These are phyloP conservation scores for Rhizophagus prolifer DNA, from an alignment of 192 early-diverging fungal species.

Conservation along the genomic window DNA sequence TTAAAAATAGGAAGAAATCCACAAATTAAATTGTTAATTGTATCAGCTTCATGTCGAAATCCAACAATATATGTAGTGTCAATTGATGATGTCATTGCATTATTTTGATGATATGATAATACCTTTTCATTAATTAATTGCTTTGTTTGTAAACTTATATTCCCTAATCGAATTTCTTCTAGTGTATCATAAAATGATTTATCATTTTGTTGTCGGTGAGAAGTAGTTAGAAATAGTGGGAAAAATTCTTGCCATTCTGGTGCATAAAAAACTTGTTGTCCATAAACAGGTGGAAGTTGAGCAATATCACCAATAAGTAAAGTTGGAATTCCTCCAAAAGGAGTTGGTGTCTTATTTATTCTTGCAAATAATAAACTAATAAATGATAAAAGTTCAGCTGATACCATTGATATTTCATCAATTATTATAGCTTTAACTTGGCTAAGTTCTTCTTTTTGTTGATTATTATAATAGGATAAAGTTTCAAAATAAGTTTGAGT, in stretches of 20 bases:
- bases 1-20: too few species aligned
- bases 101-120: too few species aligned
- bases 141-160: too few species aligned
- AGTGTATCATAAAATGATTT: too few species aligned
- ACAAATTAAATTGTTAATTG: too few species aligned
- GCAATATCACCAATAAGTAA: background rate
- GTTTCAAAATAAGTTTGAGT: background rate
- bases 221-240: background rate
- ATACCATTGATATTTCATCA: constrained; percentile 12
- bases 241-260: background rate
- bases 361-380: background rate
- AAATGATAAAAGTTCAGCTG: background rate
- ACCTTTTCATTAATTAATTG: too few species aligned
- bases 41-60: too few species aligned
- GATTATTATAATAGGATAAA: background rate
- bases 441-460: background rate
- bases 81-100: too few species aligned
- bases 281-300: background rate
- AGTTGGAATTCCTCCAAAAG: background rate
- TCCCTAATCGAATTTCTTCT: too few species aligned
- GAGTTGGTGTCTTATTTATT: background rate
- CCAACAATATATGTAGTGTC: too few species aligned
- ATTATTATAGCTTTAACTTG: background rate
- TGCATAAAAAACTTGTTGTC: background rate
- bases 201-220: background rate